Base-by-base conservation (phyloP, 345 rosid species). In the Orychophragmus violaceus region DNA sequence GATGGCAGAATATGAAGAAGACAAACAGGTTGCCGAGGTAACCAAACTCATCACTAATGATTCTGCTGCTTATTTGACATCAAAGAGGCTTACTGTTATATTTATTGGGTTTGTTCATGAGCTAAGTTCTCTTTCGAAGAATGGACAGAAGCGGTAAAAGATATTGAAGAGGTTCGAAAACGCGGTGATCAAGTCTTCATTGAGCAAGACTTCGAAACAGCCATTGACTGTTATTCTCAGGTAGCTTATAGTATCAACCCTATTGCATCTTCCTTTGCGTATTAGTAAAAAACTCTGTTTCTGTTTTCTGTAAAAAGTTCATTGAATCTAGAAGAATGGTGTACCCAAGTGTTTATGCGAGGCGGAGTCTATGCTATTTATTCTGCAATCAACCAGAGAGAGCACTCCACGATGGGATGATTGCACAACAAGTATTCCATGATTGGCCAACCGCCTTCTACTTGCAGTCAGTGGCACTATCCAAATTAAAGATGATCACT, bases 391-490 rank as follows among this genome's bases (percentile, higher is more conserved):
- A 82, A 51, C 93, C 93, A 4, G 93, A 90, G 27, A 60, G 78
- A 41, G 93, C 96, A 48, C 95, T 94, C 8, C 74, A 84, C 24
- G 99, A 94, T 71, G 99, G 92, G 65, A 94, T 94, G 99, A 81
- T 72, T 71, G 99, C 99, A 5, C 95, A 90, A 14, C 76, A 79
- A 57, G 86, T 77, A 29, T 74, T 67, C 56, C 87, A 92, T 10
- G 95, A 85, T n/a, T 94, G 96, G 99, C 91, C 97, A 14, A 82
- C 88, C 0, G 95, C 95, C 30, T 94, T 85, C 81, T 90, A 87
- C 80, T 82, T 94, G 95, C 97, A 90, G 80, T 90, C 99, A 1
- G 89, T 88, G 21, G 99, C 99, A 28, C 86, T 94, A 29, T 83
- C 91, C 29, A 90, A 90, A 69, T 81, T 90, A 44, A 78, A 84